Evolutionary conservation across 1,284 basidiomycete genomes (phyloP).

Genomic region (Mycena sp.): DNA sequence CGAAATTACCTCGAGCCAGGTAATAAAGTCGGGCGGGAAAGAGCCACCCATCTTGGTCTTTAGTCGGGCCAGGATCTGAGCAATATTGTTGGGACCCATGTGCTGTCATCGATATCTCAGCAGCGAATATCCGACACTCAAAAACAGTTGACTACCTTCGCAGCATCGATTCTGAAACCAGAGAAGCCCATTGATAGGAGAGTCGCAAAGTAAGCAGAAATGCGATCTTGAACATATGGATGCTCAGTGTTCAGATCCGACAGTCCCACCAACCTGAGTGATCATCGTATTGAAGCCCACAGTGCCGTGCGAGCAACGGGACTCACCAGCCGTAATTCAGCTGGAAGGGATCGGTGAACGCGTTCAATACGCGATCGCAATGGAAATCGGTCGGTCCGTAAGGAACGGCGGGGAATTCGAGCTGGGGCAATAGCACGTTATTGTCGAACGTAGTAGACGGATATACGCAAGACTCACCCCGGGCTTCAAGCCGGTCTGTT

Average conservation of each 20-base stretch:
- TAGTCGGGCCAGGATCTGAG: slow-evolving; percentile 12
- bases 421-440: background rate
- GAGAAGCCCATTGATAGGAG: slow-evolving; percentile 12
- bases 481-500: slow-evolving; percentile 7
- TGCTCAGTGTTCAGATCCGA: slow-evolving; percentile 13
- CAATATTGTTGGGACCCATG: slow-evolving; percentile 19
- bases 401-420: slow-evolving; percentile 13
- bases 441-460: background rate
- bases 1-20: slow-evolving; percentile 16
- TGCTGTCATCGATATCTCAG: background rate
- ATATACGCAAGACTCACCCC: background rate
- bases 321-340: slow-evolving; percentile 16
- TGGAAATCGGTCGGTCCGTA: slow-evolving; percentile 14
- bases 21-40: slow-evolving; percentile 5
- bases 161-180: slow-evolving; percentile 9
- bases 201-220: slow-evolving; percentile 10
- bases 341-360: slow-evolving; percentile 17
- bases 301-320: background rate
- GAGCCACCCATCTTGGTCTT: slow-evolving; percentile 14
- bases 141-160: background rate
- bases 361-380: slow-evolving; percentile 13
- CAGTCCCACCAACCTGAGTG: slow-evolving; percentile 7
- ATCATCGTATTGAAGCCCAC: background rate
- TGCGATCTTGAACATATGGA: slow-evolving; percentile 11
- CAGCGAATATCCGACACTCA: background rate